Evolutionary conservation across 2,329 filamentous ascomycete genomes (phyloP).

Genomic region (Aspergillus clavatus): DNA sequence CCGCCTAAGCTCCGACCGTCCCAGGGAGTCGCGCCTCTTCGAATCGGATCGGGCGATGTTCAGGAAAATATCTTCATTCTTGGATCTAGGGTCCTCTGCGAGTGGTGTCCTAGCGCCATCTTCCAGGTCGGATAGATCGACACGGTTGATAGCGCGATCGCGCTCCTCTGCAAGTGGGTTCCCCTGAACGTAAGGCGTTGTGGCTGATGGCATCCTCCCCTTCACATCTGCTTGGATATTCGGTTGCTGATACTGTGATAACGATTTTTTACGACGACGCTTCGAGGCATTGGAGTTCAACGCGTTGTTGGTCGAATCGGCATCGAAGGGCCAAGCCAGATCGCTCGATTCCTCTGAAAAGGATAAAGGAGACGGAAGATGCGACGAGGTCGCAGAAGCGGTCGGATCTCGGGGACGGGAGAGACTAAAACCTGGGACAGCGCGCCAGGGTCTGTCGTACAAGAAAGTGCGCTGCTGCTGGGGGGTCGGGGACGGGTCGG

Average conservation of each 20-base stretch:
- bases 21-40: constrained; percentile 33
- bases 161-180: constrained; percentile 24
- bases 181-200: constrained; percentile 27
- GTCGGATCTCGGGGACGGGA: constrained; percentile 17
- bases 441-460: constrained; percentile 32
- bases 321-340: constrained; percentile 20
- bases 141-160: constrained; percentile 21
- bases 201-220: constrained; percentile 29
- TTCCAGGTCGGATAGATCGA: constrained; percentile 24
- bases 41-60: constrained; percentile 44
- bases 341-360: constrained; percentile 13
- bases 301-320: constrained; percentile 20
- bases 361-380: constrained; percentile 11
- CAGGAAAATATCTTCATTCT: constrained; percentile 44
- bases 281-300: constrained; percentile 27
- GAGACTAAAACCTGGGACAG: constrained; percentile 22
- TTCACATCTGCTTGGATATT: constrained; percentile 29
- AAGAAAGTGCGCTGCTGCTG: constrained; percentile 38
- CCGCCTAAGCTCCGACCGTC: constrained; percentile 36
- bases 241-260: constrained; percentile 17
- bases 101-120: constrained; percentile 30
- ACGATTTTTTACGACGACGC: constrained; percentile 25
- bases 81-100: constrained; percentile 34
- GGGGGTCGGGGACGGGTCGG: constrained; percentile 49
- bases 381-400: constrained; percentile 17